phyloP scores from a whole-genome alignment of 2,329 filamentous ascomycete genomes.

The Aspergillus eucalypticola region DNA sequence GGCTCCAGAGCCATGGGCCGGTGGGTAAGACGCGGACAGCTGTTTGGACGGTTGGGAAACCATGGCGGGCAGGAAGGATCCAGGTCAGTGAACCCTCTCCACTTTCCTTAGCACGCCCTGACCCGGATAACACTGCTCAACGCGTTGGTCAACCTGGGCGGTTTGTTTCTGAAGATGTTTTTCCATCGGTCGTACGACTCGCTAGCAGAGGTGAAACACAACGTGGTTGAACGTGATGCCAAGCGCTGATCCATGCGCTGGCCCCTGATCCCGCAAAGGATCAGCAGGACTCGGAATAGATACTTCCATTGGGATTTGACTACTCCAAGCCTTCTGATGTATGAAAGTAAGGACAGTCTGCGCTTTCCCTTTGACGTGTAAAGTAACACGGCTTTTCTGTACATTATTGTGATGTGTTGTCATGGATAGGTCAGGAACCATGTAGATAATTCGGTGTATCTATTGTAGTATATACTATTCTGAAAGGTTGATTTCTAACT shows the following conservation, averaged over 20 bases:
- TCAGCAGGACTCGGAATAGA: not conserved
- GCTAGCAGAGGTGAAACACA: not conserved
- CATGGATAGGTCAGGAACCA: not conserved
- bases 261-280: not conserved
- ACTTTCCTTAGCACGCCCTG: not conserved
- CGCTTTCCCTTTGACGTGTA: not conserved
- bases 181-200: not conserved
- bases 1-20: constrained; percentile 27
- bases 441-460: not conserved
- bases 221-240: not conserved
- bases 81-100: not conserved
- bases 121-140: not conserved
- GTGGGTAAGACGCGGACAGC: constrained; percentile 23
- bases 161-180: not conserved
- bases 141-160: not conserved
- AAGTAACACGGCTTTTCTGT: not conserved
- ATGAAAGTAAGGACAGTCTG: no score
- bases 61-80: constrained; percentile 12
- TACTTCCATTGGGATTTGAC: not conserved
- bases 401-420: not conserved
- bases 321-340: not conserved
- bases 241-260: not conserved
- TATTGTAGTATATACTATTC: not conserved
- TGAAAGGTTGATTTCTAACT: not conserved
- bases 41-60: constrained; percentile 18